Percentiles rank a stretch among this genome's conserved stretches.
Conservation (phyloP, 1,284 basidiomycete genomes). For the Fomitopsis pinicola region DNA sequence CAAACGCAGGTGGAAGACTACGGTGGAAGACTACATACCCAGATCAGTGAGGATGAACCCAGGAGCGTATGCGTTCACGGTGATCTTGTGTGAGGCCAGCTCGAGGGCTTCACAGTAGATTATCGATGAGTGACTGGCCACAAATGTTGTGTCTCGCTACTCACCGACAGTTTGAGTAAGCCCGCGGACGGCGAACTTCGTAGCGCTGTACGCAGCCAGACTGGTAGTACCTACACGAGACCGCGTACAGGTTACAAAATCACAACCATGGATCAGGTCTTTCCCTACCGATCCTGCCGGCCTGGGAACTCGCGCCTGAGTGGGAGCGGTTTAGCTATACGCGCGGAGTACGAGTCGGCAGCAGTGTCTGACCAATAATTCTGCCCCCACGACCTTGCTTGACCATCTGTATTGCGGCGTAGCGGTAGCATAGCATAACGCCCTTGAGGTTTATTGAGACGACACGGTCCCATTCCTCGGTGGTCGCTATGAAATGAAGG, state of each 20-base stretch:
- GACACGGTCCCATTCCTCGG: conserved; percentile 24
- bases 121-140: background rate
- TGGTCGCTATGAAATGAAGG: conserved; percentile 11
- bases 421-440: conserved; percentile 31
- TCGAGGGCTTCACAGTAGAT: conserved; percentile 1
- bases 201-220: conserved; percentile 12
- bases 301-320: conserved; percentile 6
- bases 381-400: conserved; percentile 32
- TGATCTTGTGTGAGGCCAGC: conserved; percentile 5
- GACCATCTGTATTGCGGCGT: conserved; percentile 30
- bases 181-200: conserved; percentile 28
- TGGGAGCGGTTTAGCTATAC: background rate
- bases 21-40: conserved; percentile 1
- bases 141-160: background rate
- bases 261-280: background rate
- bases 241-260: background rate
- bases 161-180: conserved; percentile 23
- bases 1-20: background rate
- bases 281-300: conserved; percentile 3
- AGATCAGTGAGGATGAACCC: conserved; percentile 9
- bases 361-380: conserved; percentile 24
- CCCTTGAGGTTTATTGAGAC: conserved; percentile 29
- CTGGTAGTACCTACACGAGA: conserved; percentile 1
- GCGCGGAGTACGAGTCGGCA: background rate
- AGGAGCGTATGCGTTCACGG: conserved; percentile 12